Percentiles rank a stretch among this genome's conserved stretches.
These are phyloP conservation scores for Penicillium herquei DNA, from an alignment of 495 filamentous ascomycete species.

Conservation along the genomic window DNA sequence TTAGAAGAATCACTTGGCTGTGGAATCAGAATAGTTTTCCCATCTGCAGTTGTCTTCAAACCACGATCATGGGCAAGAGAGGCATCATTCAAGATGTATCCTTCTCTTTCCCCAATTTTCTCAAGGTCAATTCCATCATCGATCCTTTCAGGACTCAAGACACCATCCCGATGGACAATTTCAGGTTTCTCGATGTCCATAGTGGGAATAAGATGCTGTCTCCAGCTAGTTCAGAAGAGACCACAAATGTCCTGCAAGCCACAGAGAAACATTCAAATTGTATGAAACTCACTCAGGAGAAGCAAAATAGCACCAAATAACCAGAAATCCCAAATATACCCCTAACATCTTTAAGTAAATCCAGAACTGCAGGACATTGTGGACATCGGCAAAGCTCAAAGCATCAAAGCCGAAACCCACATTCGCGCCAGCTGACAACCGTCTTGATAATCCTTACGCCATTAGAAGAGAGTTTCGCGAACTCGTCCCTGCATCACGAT, in stretches of 20 bases:
- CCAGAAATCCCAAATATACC: no score
- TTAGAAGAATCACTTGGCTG: slow-evolving; percentile 55
- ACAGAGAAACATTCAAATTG: no score
- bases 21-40: slow-evolving; percentile 53
- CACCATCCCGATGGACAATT: background rate
- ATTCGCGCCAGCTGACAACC: background rate
- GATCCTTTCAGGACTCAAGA: background rate
- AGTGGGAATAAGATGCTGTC: slow-evolving; percentile 31
- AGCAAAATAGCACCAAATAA: no score
- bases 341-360: background rate
- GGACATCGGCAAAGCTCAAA: slow-evolving; percentile 43
- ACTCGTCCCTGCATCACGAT: background rate
- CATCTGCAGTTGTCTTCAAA: slow-evolving; percentile 24
- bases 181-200: slow-evolving; percentile 30
- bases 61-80: slow-evolving; percentile 11
- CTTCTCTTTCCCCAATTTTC: slow-evolving; percentile 21
- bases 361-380: background rate
- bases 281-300: no score
- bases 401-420: background rate
- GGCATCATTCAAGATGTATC: slow-evolving; percentile 23
- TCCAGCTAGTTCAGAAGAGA: no score
- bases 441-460: slow-evolving; percentile 1
- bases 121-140: slow-evolving; percentile 14
- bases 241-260: no score
- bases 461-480: background rate